Conservation (phyloP, 768 basidiomycete genomes). For the Amanita fuliginea region DNA sequence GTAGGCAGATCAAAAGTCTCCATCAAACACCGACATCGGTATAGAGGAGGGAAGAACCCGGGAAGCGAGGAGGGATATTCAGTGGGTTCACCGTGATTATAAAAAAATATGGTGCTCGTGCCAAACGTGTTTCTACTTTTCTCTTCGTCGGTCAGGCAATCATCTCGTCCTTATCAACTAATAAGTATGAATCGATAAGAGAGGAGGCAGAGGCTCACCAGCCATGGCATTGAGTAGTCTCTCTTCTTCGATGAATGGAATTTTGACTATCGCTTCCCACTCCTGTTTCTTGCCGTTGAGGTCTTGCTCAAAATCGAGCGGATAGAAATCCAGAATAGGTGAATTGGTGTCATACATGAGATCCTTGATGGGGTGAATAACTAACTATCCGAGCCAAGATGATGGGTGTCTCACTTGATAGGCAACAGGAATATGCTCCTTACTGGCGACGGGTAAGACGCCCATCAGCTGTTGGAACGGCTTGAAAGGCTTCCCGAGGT, state of each 20-base stretch:
- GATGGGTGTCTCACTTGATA: slow-evolving; percentile 51
- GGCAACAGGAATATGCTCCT: slow-evolving; percentile 76
- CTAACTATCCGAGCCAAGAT: not conserved
- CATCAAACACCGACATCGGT: slow-evolving; percentile 70
- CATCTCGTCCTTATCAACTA: slow-evolving; percentile 56
- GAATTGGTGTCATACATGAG: slow-evolving; percentile 82
- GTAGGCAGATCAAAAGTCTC: slow-evolving; percentile 85
- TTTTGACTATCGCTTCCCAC: slow-evolving; percentile 98
- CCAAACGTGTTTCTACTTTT: slow-evolving; percentile 65
- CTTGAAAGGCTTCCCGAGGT: slow-evolving; percentile 79
- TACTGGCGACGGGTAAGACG: slow-evolving; percentile 86
- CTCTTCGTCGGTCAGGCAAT: slow-evolving; percentile 69
- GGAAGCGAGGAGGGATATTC: slow-evolving; percentile 87
- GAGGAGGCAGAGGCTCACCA: slow-evolving; percentile 28
- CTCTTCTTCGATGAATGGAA: slow-evolving; percentile 88
- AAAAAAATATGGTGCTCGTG: slow-evolving; percentile 71
- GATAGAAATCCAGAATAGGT: slow-evolving; percentile 92
- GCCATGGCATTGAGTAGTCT: slow-evolving; percentile 77
- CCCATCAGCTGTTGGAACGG: slow-evolving; percentile 99
- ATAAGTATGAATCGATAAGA: slow-evolving; percentile 2
- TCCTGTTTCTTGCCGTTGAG: slow-evolving; percentile 97
- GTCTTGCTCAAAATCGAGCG: slow-evolving; percentile 82
- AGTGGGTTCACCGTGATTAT: slow-evolving; percentile 49
- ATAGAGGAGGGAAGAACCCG: slow-evolving; percentile 86
- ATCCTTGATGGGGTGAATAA: slow-evolving; percentile 38